Percentiles rank a stretch among this genome's conserved stretches.
phyloP scores from a whole-genome alignment of 2,329 filamentous ascomycete genomes.

The Exophiala spinifera region DNA sequence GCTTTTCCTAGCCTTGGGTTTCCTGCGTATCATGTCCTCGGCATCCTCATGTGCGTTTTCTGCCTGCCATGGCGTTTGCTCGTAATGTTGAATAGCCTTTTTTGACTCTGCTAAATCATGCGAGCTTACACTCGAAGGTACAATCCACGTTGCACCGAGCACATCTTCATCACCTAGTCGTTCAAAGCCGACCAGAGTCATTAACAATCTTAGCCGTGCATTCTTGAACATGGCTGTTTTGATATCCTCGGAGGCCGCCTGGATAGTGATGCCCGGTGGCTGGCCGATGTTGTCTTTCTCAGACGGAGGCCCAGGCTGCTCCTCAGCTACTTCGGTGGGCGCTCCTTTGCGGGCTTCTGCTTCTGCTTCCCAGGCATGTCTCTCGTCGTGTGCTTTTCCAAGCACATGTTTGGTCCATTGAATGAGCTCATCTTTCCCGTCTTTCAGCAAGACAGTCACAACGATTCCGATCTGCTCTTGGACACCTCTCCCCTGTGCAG shows the following conservation, averaged over 20 bases:
- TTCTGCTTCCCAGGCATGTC: slow-evolving; percentile 73
- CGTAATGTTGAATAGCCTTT: slow-evolving; percentile 71
- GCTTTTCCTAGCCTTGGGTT: slow-evolving; percentile 30
- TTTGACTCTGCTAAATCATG: slow-evolving; percentile 65
- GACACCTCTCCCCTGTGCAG: slow-evolving; percentile 58
- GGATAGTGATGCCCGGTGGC: slow-evolving; percentile 32
- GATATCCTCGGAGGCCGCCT: slow-evolving; percentile 39
- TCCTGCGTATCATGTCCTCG: slow-evolving; percentile 71
- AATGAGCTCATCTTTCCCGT: slow-evolving; percentile 71
- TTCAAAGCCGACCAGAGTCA: slow-evolving; percentile 71
- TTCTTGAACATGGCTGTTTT: slow-evolving; percentile 79
- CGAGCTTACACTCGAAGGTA: slow-evolving; percentile 65
- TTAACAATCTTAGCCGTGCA: slow-evolving; percentile 77
- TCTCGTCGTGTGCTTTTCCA: slow-evolving; percentile 64
- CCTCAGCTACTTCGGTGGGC: slow-evolving; percentile 15
- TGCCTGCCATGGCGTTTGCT: slow-evolving; percentile 74
- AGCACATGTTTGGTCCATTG: slow-evolving; percentile 77
- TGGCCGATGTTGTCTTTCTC: slow-evolving; percentile 31
- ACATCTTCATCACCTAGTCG: slow-evolving; percentile 66
- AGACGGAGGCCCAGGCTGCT: slow-evolving; percentile 24
- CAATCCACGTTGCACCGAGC: slow-evolving; percentile 71
- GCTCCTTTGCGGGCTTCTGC: slow-evolving; percentile 51
- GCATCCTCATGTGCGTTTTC: slow-evolving; percentile 68
- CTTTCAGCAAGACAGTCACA: slow-evolving; percentile 75
- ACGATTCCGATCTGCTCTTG: slow-evolving; percentile 75